These are phyloP conservation scores for Irpex rosettiformis DNA, from an alignment of 1,284 basidiomycete species.

Conservation along the genomic window DNA sequence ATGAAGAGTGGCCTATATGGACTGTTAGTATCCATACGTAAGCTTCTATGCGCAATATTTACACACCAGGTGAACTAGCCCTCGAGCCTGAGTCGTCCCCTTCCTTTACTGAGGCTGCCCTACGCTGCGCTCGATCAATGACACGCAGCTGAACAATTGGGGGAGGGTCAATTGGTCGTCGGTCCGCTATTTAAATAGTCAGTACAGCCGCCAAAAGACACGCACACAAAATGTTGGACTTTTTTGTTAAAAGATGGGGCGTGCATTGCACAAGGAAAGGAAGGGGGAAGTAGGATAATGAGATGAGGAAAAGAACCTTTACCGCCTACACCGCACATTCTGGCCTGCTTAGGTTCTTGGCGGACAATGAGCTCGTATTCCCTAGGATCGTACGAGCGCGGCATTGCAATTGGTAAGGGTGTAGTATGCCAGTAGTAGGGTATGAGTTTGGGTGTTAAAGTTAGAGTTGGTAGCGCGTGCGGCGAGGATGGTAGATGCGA, in stretches of 20 bases:
- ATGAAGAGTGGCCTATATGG: constrained; percentile 30
- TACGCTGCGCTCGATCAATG: constrained; percentile 49
- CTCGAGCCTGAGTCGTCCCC: constrained; percentile 15
- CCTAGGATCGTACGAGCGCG: constrained; percentile 41
- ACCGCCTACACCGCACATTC: constrained; percentile 92
- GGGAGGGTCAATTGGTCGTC: constrained; percentile 92
- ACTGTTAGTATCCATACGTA: not conserved
- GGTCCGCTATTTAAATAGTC: constrained; percentile 59
- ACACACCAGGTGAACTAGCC: constrained; percentile 29
- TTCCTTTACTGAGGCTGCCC: constrained; percentile 16
- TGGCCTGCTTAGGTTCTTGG: constrained; percentile 87
- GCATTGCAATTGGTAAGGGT: constrained; percentile 9
- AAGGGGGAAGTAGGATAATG: not conserved
- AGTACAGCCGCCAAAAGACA: too few species aligned
- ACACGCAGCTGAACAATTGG: constrained; percentile 95
- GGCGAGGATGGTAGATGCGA: not conserved
- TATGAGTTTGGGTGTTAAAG: not conserved
- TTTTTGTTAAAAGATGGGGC: not conserved
- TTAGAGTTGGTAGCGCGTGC: not conserved
- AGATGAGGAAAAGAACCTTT: constrained; percentile 46
- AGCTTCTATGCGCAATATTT: not conserved
- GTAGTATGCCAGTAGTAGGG: not conserved
- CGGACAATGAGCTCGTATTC: constrained; percentile 81
- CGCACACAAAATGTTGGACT: not conserved
- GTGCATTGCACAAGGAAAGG: not conserved